Evolutionary conservation across 225 moss, liverwort and hornwort genomes (phyloP), one percentile per base, ranked within the genome.

Genomic region (Climacium dendroides): DNA sequence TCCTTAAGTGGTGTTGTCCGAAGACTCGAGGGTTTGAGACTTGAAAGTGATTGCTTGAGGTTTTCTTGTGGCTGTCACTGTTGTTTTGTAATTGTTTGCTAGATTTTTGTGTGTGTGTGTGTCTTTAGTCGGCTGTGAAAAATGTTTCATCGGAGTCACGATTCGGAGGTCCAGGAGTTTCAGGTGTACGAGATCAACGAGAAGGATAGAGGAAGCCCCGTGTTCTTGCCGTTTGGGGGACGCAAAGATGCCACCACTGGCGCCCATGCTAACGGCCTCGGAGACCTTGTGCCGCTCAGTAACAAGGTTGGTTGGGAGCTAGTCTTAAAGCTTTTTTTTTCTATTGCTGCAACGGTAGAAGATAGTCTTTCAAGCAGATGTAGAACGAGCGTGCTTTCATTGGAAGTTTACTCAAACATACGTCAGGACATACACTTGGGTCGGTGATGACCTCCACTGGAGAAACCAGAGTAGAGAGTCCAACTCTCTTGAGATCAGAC

Each of bases 251-350:
- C 73, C 29, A 22, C 78, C 19, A 8, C 76, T 7, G 90, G 89
- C 26, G 43, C 25, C 8, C 89, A 87, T 6, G 2, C 10, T 32
- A 88, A 88, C n/a, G 66, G 86, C 52, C 90, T 94, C 59, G 94
- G 93, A 22, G 94, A 94, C 83, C 79, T 94, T 8, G 93, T 94
- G 74, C 94, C 94, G n/a, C 91, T 94, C 73, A 88, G 75, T 29
- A 94, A 94, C 83, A 94, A 94, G 94, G 94, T 94, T 39, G 15
- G 77, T 30, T 61, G 4, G 35, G 18, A 22, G 37, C 61, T 43
- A 22, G 45, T 22, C 45, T 37, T 37, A 11, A 13, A 74, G 29
- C 37, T n/a, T 63, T 52, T 22, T 16, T 3, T 22, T 16, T 3
- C 16, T 14, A 3, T 53, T 35, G 23, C 35, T 52, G 75, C 35